These are phyloP conservation scores for Trametes elegans DNA, from an alignment of 768 basidiomycete species.

Conservation along the genomic window DNA sequence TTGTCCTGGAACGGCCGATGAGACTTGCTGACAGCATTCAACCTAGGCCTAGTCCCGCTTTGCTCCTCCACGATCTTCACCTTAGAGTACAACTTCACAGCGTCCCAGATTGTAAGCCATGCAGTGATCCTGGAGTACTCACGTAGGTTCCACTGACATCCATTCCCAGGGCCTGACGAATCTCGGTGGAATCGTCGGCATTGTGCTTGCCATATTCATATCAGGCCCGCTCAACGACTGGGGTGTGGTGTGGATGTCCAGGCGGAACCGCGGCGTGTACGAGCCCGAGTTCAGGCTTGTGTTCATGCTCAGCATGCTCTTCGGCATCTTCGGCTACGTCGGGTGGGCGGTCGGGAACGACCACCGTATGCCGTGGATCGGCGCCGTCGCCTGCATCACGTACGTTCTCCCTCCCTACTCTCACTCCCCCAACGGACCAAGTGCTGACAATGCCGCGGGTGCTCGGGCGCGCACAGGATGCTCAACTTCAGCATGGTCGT, in stretches of 20 bases:
- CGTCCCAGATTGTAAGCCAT: slow-evolving; percentile 34
- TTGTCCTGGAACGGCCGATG: neutral
- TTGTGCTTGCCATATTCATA: slow-evolving; percentile 37
- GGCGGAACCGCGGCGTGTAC: slow-evolving; percentile 43
- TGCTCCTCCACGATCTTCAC: slow-evolving; percentile 47
- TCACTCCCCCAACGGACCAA: neutral
- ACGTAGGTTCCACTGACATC: neutral
- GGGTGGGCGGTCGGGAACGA: slow-evolving; percentile 45
- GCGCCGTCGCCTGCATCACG: slow-evolving; percentile 38
- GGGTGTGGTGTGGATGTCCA: slow-evolving; percentile 42
- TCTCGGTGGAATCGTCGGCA: slow-evolving; percentile 42
- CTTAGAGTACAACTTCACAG: slow-evolving; percentile 41
- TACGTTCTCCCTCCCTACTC: neutral
- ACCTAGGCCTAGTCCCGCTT: slow-evolving; percentile 39
- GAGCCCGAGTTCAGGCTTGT: slow-evolving; percentile 46
- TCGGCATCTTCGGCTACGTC: slow-evolving; percentile 44
- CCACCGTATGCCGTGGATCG: slow-evolving; percentile 45
- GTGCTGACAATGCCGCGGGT: neutral
- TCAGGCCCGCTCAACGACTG: slow-evolving; percentile 42
- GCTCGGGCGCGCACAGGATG: slow-evolving; percentile 28
- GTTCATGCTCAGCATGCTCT: slow-evolving; percentile 41
- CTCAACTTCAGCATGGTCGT: slow-evolving; percentile 45
- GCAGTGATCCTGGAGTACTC: neutral
- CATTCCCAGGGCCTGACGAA: slow-evolving; percentile 36
- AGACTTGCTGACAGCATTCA: slow-evolving; percentile 22